Evolutionary conservation across 1,139 yeast genomes (phyloP), one percentile per base, ranked within the genome.

Genomic region (Cylindricascospora bacillispora): DNA sequence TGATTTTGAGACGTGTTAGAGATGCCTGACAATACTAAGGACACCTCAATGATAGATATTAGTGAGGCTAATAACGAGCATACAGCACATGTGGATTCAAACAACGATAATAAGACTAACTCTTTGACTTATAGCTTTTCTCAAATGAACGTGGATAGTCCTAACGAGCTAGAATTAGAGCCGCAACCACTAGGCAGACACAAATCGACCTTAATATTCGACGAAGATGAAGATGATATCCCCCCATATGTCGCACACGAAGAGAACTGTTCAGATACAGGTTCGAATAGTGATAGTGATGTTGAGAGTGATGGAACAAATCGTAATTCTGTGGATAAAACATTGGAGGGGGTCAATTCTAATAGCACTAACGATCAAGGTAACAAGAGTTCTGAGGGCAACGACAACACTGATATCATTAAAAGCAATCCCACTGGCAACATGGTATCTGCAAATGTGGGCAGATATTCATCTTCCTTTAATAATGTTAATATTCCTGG

Each of bases 121-220:
- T 19, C 27, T 10, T 20, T 52, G 24, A 44, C 46, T 14, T 50
- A 51, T 25, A 43, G 49, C 11, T 38, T 52, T 27, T 52, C 57
- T 9, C 46, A 49, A 29, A 46, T 52, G 54, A 52, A 47, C 25
- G 49, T 52, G 4, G 54, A 49, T 25, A 45, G 40, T 26, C 36
- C 45, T 6, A 35, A 39, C 22, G 45, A 40, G 19, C n/a, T n/a
- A n/a, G n/a, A n/a, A n/a, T 22, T 46, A 23, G 40, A 29, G 12
- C 35, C 40, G 11, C 44, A 37, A 19, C 35, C 29, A 4, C 17
- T 27, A 6, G 15, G 25, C 3, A 34, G 35, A 22, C 35, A 36
- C 15, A 36, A 18, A 18, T 34, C 37, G 9, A 30, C 32, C n/a
- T 23, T 32, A 15, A 9, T 36, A 21, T 26, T 29, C 6, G 35